These are phyloP conservation scores for Mycena galopus DNA, from an alignment of 768 basidiomycete genomes.

Conservation along the genomic window DNA sequence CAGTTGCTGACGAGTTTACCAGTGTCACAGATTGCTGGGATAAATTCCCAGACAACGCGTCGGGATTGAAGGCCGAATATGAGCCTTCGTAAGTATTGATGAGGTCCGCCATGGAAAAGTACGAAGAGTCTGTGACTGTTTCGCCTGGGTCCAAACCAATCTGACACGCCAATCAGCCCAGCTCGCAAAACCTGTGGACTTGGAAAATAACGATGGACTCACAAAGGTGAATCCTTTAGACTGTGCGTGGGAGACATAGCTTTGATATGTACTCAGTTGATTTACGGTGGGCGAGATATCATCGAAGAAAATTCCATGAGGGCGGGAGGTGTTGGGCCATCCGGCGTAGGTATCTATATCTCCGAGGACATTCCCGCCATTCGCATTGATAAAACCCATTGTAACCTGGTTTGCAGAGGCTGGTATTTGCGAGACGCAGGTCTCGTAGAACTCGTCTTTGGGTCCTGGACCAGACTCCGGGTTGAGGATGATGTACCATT, in stretches of 20 bases:
- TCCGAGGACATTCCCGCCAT: not conserved
- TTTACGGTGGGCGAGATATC: not conserved
- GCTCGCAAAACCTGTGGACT: not conserved
- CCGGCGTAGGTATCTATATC: conserved; percentile 30
- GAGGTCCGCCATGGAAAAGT: conserved; percentile 19
- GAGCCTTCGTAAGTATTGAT: conserved; percentile 29
- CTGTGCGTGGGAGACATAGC: conserved; percentile 22
- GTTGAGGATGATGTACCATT: conserved; percentile 24
- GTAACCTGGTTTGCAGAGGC: conserved; percentile 7
- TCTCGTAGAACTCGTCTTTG: not conserved
- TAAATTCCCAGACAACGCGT: conserved; percentile 17
- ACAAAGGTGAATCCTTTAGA: conserved; percentile 27
- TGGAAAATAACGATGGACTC: not conserved
- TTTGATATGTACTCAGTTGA: conserved; percentile 1
- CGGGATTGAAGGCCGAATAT: conserved; percentile 22
- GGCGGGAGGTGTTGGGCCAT: conserved; percentile 22
- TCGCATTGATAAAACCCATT: conserved; percentile 2
- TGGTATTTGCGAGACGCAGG: not conserved
- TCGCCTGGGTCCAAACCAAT: conserved; percentile 20
- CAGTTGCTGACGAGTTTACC: conserved; percentile 16
- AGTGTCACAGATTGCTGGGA: conserved; percentile 32
- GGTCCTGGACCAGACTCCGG: conserved; percentile 26
- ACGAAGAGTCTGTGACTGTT: not conserved
- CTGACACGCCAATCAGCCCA: not conserved
- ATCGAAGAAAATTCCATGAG: conserved; percentile 27